Base-by-base conservation (phyloP, 257 asterid species). In the Solanum chmielewskii region DNA sequence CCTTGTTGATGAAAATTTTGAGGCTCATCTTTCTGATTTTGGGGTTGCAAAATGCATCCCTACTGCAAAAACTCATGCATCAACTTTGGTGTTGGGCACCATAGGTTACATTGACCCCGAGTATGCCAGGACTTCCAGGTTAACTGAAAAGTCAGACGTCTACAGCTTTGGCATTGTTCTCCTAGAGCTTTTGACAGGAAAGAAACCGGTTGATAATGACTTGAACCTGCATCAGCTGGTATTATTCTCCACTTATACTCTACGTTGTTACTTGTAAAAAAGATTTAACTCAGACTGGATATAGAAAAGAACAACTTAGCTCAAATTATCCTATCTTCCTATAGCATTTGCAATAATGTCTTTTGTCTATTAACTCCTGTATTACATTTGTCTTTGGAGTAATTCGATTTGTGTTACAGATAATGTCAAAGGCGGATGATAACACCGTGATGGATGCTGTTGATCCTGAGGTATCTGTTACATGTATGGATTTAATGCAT, bases 51-150 rank as follows among this genome's bases (percentile, higher is more conserved):
- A 94, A 89, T 91, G 92, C 71, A 82, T 97, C 60, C 93, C 98
- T 3, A 16, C 91, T 20, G 91, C 99, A 2, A 96, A 93, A 89
- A 91, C 96, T 83, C 97, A 97, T 89, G 98, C 98, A 15, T 97
- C 99, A 29, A 97, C 99, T 2, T 93, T 90, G 81, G 99, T 97
- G 31, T 92, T 97, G 33, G 99, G 99, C 73, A 97, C 99, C 7
- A 96, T 97, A 78, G 99, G 99, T 73, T 97, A 97, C 91, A 97
- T 97, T 35, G 99, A 97, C 85, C 99, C 99, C 0, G 99, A 94
- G 88, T 97, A 97, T 83, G 99, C 99, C 2, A 84, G 98, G 87
- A 97, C 99, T 27, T 96, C 99, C 20, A 86, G 99, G 90, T 88
- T 97, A 9, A 97, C 98, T 11, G 99, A 94, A 78, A 97, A 96